Evolutionary conservation across 2,329 filamentous ascomycete species (phyloP), one percentile per base, ranked within the genome.

Genomic region (Xylariaceae sp.): DNA sequence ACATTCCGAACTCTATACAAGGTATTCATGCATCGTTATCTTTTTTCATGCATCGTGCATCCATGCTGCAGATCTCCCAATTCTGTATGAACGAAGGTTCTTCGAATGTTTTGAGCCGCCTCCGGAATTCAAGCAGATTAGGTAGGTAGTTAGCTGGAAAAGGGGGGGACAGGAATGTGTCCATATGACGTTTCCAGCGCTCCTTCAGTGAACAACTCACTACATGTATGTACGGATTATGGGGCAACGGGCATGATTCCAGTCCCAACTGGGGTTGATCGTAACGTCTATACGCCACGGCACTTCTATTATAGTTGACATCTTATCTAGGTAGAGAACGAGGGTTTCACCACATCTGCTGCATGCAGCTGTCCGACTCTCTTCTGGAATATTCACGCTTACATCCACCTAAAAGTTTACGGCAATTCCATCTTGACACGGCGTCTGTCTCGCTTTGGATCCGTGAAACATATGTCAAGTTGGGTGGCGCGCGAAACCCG

Each of bases 401-500:
- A 40, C 29, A 44, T 51, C 54, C 46, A 46, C 44, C 48, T 29
- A 20, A 48, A 21, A 56, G 44, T 46, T 20, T 44, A 3, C 56
- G 55, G 40, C 46, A 29, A 32, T 16, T 40, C 54, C 53, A 47
- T 55, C 49, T 63, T 65, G 63, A 68, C 44, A 66, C 67, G 37
- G 48, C 59, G 57, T 44, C 49, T 59, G 66, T 65, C 59, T 66
- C 62, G 59, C 23, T 29, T 54, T 46, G 49, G 52, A 60, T 43
- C 49, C 51, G 50, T 61, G 59, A 45, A 60, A 52, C 51, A 32
- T 47, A 29, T 19, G 10, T 29, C 21, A 42, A 37, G 32, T 48
- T 40, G 43, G 48, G 52, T 57, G 54, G 57, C 52, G 51, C 57
- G 56, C n/a, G n/a, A n/a, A n/a, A n/a, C n/a, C n/a, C n/a, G n/a